Percentiles rank a stretch among this genome's conserved stretches.
phyloP scores from a whole-genome alignment of 306 rosid species.

The Acmispon strigosus region DNA sequence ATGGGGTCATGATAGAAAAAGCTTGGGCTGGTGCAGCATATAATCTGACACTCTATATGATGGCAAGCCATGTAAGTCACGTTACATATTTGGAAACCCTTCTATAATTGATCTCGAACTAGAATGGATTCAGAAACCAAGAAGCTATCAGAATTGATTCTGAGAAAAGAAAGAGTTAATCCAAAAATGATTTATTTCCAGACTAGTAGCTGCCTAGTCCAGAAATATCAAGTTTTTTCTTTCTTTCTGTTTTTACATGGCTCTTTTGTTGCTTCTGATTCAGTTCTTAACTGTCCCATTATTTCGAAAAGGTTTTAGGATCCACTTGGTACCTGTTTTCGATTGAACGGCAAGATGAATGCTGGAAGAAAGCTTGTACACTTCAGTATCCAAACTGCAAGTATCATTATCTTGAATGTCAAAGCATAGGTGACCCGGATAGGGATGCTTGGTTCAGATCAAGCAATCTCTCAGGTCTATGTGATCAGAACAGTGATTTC shows the following conservation, averaged over 20 bases:
- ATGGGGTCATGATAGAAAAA: constrained; percentile 55
- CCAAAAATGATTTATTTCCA: too few species aligned
- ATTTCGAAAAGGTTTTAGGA: constrained; percentile 43
- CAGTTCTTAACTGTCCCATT: not conserved
- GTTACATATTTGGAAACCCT: too few species aligned
- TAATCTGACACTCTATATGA: constrained; percentile 51
- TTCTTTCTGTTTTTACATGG: not conserved
- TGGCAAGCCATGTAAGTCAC: constrained; percentile 59
- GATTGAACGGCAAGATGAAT: constrained; percentile 47
- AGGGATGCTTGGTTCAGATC: constrained; percentile 40
- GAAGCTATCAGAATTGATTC: too few species aligned
- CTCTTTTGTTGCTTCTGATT: not conserved
- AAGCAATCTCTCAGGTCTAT: constrained; percentile 43
- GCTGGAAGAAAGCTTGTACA: constrained; percentile 55
- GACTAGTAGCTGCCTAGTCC: not conserved
- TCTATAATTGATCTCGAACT: too few species aligned
- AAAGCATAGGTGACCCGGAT: constrained; percentile 16
- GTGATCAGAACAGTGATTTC: constrained; percentile 33
- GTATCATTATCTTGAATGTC: constrained; percentile 38
- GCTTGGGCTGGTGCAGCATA: constrained; percentile 70
- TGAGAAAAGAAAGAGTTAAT: too few species aligned
- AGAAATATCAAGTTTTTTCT: not conserved
- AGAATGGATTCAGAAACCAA: too few species aligned
- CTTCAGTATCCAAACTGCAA: constrained; percentile 26
- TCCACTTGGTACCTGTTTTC: constrained; percentile 48